Evolutionary conservation across 805 yeast species (phyloP).

Genomic region (Yamadazyma laniorum): DNA sequence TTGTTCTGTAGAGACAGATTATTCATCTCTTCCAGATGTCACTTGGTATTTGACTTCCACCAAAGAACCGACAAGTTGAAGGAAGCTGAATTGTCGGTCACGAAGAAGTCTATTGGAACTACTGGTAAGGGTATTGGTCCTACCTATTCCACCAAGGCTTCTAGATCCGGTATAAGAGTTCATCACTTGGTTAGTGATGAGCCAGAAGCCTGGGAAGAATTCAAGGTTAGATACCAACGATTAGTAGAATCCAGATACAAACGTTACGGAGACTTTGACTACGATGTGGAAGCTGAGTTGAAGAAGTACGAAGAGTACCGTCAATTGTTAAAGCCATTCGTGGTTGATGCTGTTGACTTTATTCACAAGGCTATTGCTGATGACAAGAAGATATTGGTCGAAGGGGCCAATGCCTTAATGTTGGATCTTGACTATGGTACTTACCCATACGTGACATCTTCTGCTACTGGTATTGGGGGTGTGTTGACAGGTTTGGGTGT

Average conservation of each 20-base stretch:
- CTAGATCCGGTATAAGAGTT: slow-evolving; percentile 94
- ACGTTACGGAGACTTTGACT: slow-evolving; percentile 92
- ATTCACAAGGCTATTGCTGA: slow-evolving; percentile 72
- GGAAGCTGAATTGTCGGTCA: slow-evolving; percentile 80
- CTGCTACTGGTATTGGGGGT: slow-evolving; percentile 96
- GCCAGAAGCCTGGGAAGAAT: slow-evolving; percentile 91
- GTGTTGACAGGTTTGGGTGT: slow-evolving; percentile 94
- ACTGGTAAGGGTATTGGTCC: slow-evolving; percentile 99
- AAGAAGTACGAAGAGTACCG: slow-evolving; percentile 72
- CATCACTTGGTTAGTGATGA: slow-evolving; percentile 91
- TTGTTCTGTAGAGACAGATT: slow-evolving; percentile 71
- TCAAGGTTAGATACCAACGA: slow-evolving; percentile 72
- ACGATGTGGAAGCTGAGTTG: slow-evolving; percentile 79
- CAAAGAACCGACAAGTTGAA: slow-evolving; percentile 94
- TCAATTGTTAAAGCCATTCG: slow-evolving; percentile 79
- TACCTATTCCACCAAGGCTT: slow-evolving; percentile 93
- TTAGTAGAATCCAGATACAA: slow-evolving; percentile 76
- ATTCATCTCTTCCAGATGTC: slow-evolving; percentile 91
- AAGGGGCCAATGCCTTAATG: slow-evolving; percentile 98
- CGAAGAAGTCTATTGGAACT: slow-evolving; percentile 90
- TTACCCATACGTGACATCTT: slow-evolving; percentile 94
- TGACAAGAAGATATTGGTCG: slow-evolving; percentile 86
- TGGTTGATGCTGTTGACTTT: slow-evolving; percentile 86
- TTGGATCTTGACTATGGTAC: slow-evolving; percentile 97
- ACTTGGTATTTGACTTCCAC: slow-evolving; percentile 95